These are phyloP conservation scores for Talaromyces sp. DNA, from an alignment of 2,329 filamentous ascomycete genomes.

Conservation along the genomic window DNA sequence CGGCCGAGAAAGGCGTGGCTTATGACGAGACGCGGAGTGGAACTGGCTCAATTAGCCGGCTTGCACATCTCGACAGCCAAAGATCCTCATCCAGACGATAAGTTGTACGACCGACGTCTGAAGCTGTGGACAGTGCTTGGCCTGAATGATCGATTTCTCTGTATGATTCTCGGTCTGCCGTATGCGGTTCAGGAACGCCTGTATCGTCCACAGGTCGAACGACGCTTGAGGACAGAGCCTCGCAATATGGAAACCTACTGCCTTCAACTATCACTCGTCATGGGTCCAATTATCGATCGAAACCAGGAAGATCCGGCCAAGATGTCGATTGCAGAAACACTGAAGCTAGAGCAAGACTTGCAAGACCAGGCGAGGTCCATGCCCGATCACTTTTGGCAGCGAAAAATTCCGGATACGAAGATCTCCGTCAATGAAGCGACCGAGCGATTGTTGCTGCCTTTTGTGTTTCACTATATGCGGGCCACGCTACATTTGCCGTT, in stretches of 20 bases:
- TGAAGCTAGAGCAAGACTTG: slow-evolving; percentile 43
- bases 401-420: slow-evolving; percentile 21
- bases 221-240: slow-evolving; percentile 21
- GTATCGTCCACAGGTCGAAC: slow-evolving; percentile 29
- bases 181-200: slow-evolving; percentile 37
- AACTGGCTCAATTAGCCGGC: slow-evolving; percentile 52
- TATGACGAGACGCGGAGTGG: slow-evolving; percentile 49
- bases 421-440: slow-evolving; percentile 28
- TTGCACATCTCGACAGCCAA: slow-evolving; percentile 39
- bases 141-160: slow-evolving; percentile 50
- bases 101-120: slow-evolving; percentile 30
- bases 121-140: slow-evolving; percentile 42
- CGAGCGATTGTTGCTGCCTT: slow-evolving; percentile 35
- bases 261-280: slow-evolving; percentile 32
- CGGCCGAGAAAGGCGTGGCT: slow-evolving; percentile 56
- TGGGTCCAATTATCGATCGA: slow-evolving; percentile 42
- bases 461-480: slow-evolving; percentile 40
- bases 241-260: slow-evolving; percentile 29
- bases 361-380: slow-evolving; percentile 30
- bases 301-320: slow-evolving; percentile 37
- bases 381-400: slow-evolving; percentile 31
- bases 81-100: slow-evolving; percentile 25
- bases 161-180: slow-evolving; percentile 54
- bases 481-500: slow-evolving; percentile 48
- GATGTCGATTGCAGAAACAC: slow-evolving; percentile 37